Evolutionary conservation across 305 asterid genomes (phyloP).

Genomic region (Vinca major): DNA sequence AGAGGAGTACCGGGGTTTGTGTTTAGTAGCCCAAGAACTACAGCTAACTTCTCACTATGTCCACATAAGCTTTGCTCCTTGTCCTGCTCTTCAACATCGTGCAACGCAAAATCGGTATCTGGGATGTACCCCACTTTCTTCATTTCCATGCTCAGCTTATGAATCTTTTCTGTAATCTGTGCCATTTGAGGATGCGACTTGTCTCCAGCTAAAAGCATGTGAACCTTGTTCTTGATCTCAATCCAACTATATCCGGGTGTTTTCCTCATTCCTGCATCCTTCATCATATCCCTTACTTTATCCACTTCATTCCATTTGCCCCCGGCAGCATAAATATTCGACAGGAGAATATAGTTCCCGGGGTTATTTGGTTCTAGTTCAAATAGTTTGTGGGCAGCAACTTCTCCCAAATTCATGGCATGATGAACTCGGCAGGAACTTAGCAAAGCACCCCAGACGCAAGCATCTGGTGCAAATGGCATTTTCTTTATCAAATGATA

Average conservation of each 20-base stretch:
- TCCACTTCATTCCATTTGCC: constrained; percentile 71
- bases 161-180: constrained; percentile 48
- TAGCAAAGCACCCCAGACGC: constrained; percentile 90
- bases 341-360: constrained; percentile 66
- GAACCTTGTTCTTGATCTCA: constrained; percentile 71
- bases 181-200: constrained; percentile 67
- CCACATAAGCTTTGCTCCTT: constrained; percentile 85
- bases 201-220: constrained; percentile 90
- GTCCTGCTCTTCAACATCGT: constrained; percentile 92
- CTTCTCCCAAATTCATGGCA: constrained; percentile 54
- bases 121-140: constrained; percentile 61
- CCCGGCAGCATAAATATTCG: constrained; percentile 80
- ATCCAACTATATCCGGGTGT: constrained; percentile 97
- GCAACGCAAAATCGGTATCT: constrained; percentile 56
- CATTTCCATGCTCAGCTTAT: constrained; percentile 52
- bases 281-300: constrained; percentile 63
- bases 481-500: constrained; percentile 51
- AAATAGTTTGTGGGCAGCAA: constrained; percentile 65
- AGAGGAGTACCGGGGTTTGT: constrained; percentile 55
- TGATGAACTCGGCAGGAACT: constrained; percentile 77
- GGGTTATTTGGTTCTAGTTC: constrained; percentile 73
- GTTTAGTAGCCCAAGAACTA: constrained; percentile 66
- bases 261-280: constrained; percentile 56
- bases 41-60: constrained; percentile 91
- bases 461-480: constrained; percentile 77